Evolutionary conservation across 169 alveolate species (phyloP).

Genomic region (Babesia ovis): DNA sequence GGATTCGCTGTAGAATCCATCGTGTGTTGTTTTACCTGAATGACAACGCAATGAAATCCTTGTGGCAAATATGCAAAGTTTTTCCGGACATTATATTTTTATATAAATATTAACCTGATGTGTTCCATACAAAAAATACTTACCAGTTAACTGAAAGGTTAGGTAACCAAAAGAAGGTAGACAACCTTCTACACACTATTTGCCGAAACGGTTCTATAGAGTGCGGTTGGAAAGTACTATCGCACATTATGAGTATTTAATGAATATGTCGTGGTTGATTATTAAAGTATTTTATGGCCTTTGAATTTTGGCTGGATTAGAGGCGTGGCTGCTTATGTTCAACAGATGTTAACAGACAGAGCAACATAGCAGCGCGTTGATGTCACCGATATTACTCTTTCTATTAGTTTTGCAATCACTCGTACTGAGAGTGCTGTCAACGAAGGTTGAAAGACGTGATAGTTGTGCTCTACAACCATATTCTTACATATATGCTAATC

Average conservation of each 20-base stretch:
- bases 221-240: no score
- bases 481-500: background rate
- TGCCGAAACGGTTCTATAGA: no score
- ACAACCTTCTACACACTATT: background rate
- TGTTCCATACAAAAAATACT: no score
- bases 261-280: no score
- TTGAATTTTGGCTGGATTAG: no score
- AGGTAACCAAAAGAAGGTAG: background rate
- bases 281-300: no score
- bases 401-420: background rate
- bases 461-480: background rate
- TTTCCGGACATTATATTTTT: background rate
- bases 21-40: background rate
- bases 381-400: background rate
- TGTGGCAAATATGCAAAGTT: background rate
- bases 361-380: background rate
- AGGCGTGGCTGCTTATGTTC: no score
- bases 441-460: background rate
- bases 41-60: background rate
- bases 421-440: background rate
- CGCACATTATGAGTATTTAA: no score
- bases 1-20: background rate
- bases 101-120: no score
- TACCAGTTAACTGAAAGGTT: no score
- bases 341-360: background rate